These are phyloP conservation scores for Iris pallida DNA, from an alignment of 116 monocot species.

Conservation along the genomic window DNA sequence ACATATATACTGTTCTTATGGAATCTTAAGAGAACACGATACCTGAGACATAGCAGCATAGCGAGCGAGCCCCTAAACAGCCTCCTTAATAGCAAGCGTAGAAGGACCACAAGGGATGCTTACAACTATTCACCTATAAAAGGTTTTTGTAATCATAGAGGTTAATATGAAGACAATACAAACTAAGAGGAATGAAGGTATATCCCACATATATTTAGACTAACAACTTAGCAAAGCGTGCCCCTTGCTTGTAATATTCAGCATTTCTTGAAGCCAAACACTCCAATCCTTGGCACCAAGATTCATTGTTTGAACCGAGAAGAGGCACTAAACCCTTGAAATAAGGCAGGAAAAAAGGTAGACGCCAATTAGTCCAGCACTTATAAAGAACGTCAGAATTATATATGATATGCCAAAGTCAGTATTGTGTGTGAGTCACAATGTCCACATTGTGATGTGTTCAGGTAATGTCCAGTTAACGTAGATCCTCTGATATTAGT, in stretches of 20 bases:
- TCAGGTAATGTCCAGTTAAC: too few relatives aligned
- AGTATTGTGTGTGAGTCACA: too few relatives aligned
- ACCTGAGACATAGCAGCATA: slow-evolving; percentile 97
- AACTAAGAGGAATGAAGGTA: neutral
- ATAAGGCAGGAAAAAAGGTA: neutral
- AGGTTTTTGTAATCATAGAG: slow-evolving; percentile 13
- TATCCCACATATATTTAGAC: slow-evolving; percentile 4
- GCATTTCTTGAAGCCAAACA: slow-evolving; percentile 81
- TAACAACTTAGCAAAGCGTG: slow-evolving; percentile 98
- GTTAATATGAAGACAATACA: neutral
- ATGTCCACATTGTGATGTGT: too few relatives aligned
- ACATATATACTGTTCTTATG: too few relatives aligned
- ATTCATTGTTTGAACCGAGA: slow-evolving; percentile 79
- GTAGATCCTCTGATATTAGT: too few relatives aligned
- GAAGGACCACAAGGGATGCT: slow-evolving; percentile 96
- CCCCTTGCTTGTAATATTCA: slow-evolving; percentile 97
- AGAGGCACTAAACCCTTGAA: slow-evolving; percentile 65
- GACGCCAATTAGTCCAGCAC: neutral
- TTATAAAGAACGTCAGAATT: neutral
- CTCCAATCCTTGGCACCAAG: slow-evolving; percentile 89
- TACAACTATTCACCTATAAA: slow-evolving; percentile 81
- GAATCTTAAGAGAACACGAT: too few relatives aligned
- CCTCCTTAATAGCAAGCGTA: slow-evolving; percentile 88
- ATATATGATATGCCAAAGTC: neutral
- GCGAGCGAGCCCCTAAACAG: slow-evolving; percentile 97